Evolutionary conservation across 108 stramenopile genomes (phyloP).

Genomic region (Skeletonema marinoi): DNA sequence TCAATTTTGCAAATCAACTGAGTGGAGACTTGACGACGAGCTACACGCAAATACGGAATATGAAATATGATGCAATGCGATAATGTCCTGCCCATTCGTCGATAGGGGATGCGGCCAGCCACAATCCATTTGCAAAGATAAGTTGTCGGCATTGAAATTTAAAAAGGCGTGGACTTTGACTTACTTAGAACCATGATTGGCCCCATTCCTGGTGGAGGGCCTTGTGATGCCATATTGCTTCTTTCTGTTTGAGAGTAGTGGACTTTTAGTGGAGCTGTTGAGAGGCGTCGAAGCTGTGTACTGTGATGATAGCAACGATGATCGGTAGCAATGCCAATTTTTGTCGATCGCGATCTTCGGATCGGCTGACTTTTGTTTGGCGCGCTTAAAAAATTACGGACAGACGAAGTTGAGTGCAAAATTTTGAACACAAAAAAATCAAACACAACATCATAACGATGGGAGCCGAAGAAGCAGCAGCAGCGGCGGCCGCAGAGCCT

Average conservation of each 20-base stretch:
- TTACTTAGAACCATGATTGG: constrained; percentile 92
- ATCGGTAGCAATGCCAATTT: background rate
- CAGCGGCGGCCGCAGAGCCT: constrained; percentile 18
- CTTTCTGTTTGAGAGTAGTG: background rate
- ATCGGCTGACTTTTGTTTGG: too few relatives aligned
- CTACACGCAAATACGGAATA: too few relatives aligned
- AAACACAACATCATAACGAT: background rate
- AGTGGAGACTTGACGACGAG: background rate
- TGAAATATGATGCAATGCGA: constrained; percentile 28
- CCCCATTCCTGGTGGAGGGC: constrained; percentile 47
- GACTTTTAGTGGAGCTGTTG: background rate
- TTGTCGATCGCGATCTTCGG: background rate
- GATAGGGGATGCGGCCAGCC: too few relatives aligned
- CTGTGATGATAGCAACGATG: background rate
- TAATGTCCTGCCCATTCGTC: background rate
- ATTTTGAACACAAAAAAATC: background rate
- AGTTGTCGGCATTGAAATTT: background rate
- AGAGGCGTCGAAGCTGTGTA: background rate
- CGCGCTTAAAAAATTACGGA: too few relatives aligned
- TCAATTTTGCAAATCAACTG: background rate
- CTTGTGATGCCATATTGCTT: constrained; percentile 25
- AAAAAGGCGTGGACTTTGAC: constrained; percentile 30
- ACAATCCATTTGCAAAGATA: background rate
- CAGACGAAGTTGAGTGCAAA: too few relatives aligned
- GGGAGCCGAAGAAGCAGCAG: constrained; percentile 5